Percentiles rank a stretch among this genome's conserved stretches.
Evolutionary conservation across 371 early-diverging fungal species (phyloP).

Genomic region (Dichotomocladium elegans): DNA sequence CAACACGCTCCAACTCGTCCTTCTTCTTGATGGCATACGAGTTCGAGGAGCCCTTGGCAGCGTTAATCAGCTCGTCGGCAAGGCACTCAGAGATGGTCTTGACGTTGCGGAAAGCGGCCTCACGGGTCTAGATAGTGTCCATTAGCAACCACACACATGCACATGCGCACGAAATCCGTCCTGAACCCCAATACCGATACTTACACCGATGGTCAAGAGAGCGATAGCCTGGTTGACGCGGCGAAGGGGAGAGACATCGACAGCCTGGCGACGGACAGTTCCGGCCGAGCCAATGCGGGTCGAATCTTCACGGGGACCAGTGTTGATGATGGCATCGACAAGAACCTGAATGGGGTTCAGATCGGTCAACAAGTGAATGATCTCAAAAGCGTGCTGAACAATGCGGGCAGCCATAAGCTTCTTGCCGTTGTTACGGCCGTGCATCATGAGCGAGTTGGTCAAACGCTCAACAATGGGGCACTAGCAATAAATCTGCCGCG

Average conservation of each 20-base stretch:
- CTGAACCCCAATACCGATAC: slow-evolving; percentile 1
- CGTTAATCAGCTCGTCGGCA: slow-evolving; percentile 99
- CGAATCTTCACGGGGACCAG: slow-evolving; percentile 99
- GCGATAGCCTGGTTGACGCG: slow-evolving; percentile 98
- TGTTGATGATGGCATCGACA: slow-evolving; percentile 99
- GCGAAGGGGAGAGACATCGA: slow-evolving; percentile 99
- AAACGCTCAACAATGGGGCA: slow-evolving; percentile 99
- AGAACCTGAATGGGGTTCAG: slow-evolving; percentile 99
- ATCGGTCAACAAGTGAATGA: slow-evolving; percentile 98
- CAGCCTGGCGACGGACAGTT: slow-evolving; percentile 99
- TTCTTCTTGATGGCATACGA: slow-evolving; percentile 99
- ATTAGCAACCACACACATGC: background rate
- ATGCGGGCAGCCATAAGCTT: slow-evolving; percentile 99
- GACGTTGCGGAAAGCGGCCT: slow-evolving; percentile 40
- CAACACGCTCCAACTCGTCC: slow-evolving; percentile 95
- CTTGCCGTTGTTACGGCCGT: slow-evolving; percentile 99
- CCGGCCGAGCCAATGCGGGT: slow-evolving; percentile 99
- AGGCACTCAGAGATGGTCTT: slow-evolving; percentile 99
- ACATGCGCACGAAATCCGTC: background rate
- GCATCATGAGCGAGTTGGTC: slow-evolving; percentile 99
- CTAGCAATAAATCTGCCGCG: slow-evolving; percentile 26
- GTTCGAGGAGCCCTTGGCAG: slow-evolving; percentile 98
- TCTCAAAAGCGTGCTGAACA: slow-evolving; percentile 99
- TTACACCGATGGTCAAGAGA: slow-evolving; percentile 94
- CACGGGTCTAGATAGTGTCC: slow-evolving; percentile 13